phyloP scores from a whole-genome alignment of 192 early-diverging fungal species.

The Backusella parvicylindrica region DNA sequence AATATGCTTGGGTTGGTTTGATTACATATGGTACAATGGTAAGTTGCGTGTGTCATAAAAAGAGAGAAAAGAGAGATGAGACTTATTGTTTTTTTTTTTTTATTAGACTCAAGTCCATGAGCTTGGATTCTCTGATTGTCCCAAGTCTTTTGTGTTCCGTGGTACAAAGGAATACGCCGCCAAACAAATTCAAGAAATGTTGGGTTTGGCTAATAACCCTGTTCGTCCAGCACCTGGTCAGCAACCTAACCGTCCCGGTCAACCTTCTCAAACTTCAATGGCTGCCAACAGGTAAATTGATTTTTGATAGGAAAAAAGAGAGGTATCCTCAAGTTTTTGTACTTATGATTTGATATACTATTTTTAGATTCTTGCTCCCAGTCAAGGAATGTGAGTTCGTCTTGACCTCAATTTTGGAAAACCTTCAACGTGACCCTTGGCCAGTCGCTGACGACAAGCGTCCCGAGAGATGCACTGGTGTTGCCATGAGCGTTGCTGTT shows the following conservation, averaged over 20 bases:
- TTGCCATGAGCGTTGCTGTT: conserved; percentile 88
- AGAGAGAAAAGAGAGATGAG: not conserved
- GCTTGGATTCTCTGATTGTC: conserved; percentile 91
- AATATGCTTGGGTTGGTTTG: conserved; percentile 88
- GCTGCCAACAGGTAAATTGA: conserved; percentile 59
- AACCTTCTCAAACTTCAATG: conserved; percentile 32
- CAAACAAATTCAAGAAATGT: conserved; percentile 97
- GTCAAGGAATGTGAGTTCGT: conserved; percentile 96
- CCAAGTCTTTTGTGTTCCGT: conserved; percentile 97
- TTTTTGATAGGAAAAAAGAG: no score
- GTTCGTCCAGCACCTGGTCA: conserved; percentile 23
- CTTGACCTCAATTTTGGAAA: conserved; percentile 90
- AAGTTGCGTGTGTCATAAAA: not conserved
- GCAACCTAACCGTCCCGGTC: conserved; percentile 38
- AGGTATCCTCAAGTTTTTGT: no score
- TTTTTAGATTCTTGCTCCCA: conserved; percentile 87
- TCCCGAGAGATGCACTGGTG: conserved; percentile 90
- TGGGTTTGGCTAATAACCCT: conserved; percentile 65
- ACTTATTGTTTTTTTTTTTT: not conserved
- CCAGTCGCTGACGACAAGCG: conserved; percentile 88
- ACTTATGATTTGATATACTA: no score
- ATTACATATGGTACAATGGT: conserved; percentile 99
- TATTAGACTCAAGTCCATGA: conserved; percentile 90
- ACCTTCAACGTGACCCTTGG: conserved; percentile 98
- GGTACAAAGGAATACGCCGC: conserved; percentile 95